Evolutionary conservation across 2,329 filamentous ascomycete species (phyloP), one percentile per base, ranked within the genome.

Genomic region (Apiospora hydei): DNA sequence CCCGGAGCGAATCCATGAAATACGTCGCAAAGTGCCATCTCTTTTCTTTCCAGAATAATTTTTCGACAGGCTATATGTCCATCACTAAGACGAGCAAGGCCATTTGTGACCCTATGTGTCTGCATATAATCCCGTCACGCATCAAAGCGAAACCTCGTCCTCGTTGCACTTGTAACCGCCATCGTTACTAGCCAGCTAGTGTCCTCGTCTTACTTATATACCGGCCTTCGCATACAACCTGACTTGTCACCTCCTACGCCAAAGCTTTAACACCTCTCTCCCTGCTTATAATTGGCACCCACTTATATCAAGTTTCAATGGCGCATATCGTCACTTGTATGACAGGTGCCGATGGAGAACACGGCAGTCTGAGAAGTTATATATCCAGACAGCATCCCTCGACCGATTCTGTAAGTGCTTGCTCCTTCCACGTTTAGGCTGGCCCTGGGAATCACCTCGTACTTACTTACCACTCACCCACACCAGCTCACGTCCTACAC

Each of bases 251-350:
- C 73, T 71, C 53, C 74, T 74, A 76, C 74, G 75, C 2, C 53
- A 30, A 76, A 71, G 49, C 71, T 76, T 76, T 76, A 78, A 74
- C 74, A 75, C 71, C 71, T 73, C 77, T 30, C 34, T 80, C 78
- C 78, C 77, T 78, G 77, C 71, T 74, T 77, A 79, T 79, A 77
- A 77, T 73, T 77, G 73, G 75, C 75, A 77, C 72, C 77, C 73
- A 76, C 77, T 77, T 75, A 77, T 74, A 77, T 77, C 75, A 77
- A 77, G 76, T 75, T 73, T 75, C 80, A 81, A 91, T 91, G 89
- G 88, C 88, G 82, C 89, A 91, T 81, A 91, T 91, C 81, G 88
- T 87, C 80, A 87, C 83, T 77, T 90, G 89, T 80, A 85, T 91
- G 82, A 82, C 87, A 76, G 84, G 86, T 77, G 78, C 80, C 72